These are phyloP conservation scores for Skeletonema potamos DNA, from an alignment of 108 stramenopile genomes.

Conservation along the genomic window DNA sequence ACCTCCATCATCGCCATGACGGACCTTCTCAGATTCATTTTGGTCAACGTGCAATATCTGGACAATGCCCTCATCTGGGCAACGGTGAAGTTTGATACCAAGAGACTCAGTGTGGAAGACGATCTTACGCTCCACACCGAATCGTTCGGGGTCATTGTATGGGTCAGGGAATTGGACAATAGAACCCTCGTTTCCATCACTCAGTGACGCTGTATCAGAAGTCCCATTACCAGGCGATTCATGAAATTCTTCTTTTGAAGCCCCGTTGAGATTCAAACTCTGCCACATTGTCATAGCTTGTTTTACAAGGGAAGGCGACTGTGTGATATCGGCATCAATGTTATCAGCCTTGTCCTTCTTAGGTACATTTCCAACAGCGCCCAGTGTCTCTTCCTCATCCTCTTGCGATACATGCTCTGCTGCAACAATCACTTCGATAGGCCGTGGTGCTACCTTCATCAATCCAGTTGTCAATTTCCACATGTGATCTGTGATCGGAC, in stretches of 20 bases:
- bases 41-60: constrained; percentile 62
- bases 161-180: constrained; percentile 6
- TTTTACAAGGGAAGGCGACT: not conserved
- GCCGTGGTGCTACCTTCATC: constrained; percentile 81
- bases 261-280: not conserved
- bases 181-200: not conserved
- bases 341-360: not conserved
- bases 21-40: constrained; percentile 47
- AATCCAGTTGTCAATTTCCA: constrained; percentile 84
- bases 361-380: constrained; percentile 7
- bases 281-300: constrained; percentile 1
- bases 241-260: not conserved
- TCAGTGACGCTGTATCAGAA: not conserved
- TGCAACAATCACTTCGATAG: constrained; percentile 70
- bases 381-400: constrained; percentile 27
- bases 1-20: constrained; percentile 44
- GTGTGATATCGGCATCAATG: not conserved
- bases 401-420: constrained; percentile 27
- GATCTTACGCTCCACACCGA: constrained; percentile 68
- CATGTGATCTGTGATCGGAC: constrained; percentile 87
- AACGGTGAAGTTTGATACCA: constrained; percentile 84
- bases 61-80: constrained; percentile 73
- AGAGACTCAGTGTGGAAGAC: constrained; percentile 68
- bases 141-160: constrained; percentile 22
- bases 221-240: not conserved